Percentiles rank a stretch among this genome's conserved stretches.
These are phyloP conservation scores for Colletotrichum sp. DNA, from an alignment of 2,329 filamentous ascomycete genomes.

Conservation along the genomic window DNA sequence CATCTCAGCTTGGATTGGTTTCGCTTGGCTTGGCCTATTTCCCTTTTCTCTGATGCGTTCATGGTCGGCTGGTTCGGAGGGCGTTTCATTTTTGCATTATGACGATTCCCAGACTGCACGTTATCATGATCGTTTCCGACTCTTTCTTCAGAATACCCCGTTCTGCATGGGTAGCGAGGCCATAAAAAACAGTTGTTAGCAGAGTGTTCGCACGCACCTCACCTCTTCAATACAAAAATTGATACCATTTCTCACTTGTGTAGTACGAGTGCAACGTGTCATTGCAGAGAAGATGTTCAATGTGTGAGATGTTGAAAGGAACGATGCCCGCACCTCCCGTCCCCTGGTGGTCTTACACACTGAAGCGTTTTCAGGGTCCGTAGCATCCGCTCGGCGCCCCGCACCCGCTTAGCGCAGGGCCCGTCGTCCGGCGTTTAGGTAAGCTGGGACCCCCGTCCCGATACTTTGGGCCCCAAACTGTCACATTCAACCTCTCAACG, in stretches of 20 bases:
- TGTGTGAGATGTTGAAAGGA: background rate
- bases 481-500: background rate
- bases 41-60: background rate
- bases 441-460: background rate
- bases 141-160: background rate
- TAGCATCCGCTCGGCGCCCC: background rate
- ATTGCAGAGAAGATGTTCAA: background rate
- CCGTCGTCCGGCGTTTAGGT: background rate
- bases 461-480: background rate
- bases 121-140: background rate
- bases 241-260: background rate
- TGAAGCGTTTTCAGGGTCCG: background rate
- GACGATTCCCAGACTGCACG: conserved; percentile 17
- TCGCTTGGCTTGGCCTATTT: background rate
- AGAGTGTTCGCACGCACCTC: background rate
- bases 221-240: background rate
- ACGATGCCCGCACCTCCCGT: background rate
- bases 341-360: background rate
- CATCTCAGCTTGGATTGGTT: background rate
- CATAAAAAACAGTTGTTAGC: background rate
- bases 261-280: background rate
- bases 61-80: background rate
- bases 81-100: background rate
- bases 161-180: conserved; percentile 14
- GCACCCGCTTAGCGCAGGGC: background rate